These are phyloP conservation scores for Candida nanaspora DNA, from an alignment of 805 yeast genomes.

Conservation along the genomic window DNA sequence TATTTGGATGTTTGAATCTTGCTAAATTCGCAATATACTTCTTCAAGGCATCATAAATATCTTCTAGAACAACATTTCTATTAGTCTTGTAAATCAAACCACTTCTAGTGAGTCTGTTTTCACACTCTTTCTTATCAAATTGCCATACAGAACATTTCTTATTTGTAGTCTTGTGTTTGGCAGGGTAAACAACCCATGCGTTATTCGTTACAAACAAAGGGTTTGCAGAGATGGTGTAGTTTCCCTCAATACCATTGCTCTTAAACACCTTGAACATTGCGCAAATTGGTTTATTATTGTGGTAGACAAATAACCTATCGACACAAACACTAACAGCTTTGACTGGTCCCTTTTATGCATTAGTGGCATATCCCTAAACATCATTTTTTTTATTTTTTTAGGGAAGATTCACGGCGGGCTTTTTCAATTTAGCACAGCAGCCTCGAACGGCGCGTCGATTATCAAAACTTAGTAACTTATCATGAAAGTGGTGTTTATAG, in stretches of 20 bases:
- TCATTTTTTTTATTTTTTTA: too few relatives aligned
- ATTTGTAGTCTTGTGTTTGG: conserved; percentile 59
- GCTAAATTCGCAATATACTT: conserved; percentile 66
- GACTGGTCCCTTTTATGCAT: too few relatives aligned
- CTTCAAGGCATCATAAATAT: conserved; percentile 57
- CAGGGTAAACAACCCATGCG: conserved; percentile 82
- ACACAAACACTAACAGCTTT: too few relatives aligned
- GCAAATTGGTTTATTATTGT: neutral
- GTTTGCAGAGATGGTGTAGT: conserved; percentile 61
- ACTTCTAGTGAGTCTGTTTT: conserved; percentile 41
- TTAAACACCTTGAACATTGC: conserved; percentile 47
- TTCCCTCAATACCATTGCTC: conserved; percentile 54
- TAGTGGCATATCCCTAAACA: too few relatives aligned
- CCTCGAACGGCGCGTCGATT: too few relatives aligned
- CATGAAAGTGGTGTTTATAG: too few relatives aligned
- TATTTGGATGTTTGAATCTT: conserved; percentile 83
- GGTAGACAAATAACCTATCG: too few relatives aligned
- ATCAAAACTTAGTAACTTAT: too few relatives aligned
- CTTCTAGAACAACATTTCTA: conserved; percentile 44
- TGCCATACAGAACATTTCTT: conserved; percentile 74
- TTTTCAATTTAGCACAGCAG: too few relatives aligned
- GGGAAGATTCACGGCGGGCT: too few relatives aligned
- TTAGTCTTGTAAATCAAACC: conserved; percentile 44
- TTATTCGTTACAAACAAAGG: conserved; percentile 63
- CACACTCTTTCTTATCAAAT: conserved; percentile 75